Percentiles rank a stretch among this genome's conserved stretches.
phyloP scores from a whole-genome alignment of 2,329 filamentous ascomycete species.

The Trichoderma semiorbis region DNA sequence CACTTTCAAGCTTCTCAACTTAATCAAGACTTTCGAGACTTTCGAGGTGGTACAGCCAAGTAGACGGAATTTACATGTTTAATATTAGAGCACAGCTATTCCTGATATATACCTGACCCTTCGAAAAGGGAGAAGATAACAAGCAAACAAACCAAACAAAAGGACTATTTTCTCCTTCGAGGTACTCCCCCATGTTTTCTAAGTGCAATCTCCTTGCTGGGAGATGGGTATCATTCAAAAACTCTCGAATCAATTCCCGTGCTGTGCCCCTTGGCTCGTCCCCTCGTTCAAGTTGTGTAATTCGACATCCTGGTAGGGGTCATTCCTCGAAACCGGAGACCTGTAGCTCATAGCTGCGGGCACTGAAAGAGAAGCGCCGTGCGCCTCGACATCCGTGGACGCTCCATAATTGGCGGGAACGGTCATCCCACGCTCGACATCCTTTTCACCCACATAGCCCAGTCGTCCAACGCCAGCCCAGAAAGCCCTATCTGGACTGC shows the following conservation, averaged over 20 bases:
- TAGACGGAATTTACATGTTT: background rate
- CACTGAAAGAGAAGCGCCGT: background rate
- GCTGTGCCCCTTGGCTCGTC: background rate
- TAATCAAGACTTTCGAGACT: background rate
- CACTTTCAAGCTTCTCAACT: background rate
- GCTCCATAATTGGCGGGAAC: constrained; percentile 24
- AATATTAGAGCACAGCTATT: background rate
- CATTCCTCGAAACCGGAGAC: background rate
- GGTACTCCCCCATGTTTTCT: background rate
- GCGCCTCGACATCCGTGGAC: constrained; percentile 26
- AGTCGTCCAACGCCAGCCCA: constrained; percentile 68
- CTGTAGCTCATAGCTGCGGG: constrained; percentile 20
- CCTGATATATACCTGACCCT: background rate
- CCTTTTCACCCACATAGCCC: constrained; percentile 49
- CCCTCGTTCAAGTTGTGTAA: constrained; percentile 24
- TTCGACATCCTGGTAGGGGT: constrained; percentile 34
- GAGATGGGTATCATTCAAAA: constrained; percentile 10
- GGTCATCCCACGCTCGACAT: constrained; percentile 24
- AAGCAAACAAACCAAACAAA: background rate
- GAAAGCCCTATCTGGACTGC: constrained; percentile 70
- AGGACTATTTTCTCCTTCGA: background rate
- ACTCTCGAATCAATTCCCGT: background rate
- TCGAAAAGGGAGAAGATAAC: background rate
- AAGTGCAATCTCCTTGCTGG: background rate
- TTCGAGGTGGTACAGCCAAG: background rate